Conservation (phyloP, 805 yeast species). For the Saturnispora sekii region DNA sequence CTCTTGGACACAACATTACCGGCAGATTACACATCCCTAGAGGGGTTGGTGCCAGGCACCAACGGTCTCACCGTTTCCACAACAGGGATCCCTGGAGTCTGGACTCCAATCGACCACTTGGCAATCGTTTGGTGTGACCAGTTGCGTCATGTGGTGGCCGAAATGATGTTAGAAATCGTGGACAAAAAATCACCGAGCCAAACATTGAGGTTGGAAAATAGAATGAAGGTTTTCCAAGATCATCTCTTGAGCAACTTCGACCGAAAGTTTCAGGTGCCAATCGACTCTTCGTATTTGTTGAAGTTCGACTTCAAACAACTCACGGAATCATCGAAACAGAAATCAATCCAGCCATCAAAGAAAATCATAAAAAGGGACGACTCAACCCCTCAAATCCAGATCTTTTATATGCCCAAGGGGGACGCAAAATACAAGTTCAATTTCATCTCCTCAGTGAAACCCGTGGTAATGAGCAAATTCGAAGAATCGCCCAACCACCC, state of each 20-base stretch:
- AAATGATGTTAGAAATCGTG: conserved; percentile 47
- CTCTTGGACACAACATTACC: conserved; percentile 68
- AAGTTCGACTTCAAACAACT: conserved; percentile 27
- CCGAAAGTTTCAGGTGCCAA: background rate
- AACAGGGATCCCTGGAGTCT: conserved; percentile 79
- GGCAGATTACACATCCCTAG: conserved; percentile 77
- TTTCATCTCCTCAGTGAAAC: conserved; percentile 24
- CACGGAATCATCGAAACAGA: conserved; percentile 23
- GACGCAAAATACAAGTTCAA: conserved; percentile 22
- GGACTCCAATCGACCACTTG: conserved; percentile 91
- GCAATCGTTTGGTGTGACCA: conserved; percentile 98
- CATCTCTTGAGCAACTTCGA: conserved; percentile 50
- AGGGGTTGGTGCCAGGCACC: conserved; percentile 57
- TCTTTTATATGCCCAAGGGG: conserved; percentile 27
- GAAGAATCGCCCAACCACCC: conserved; percentile 21
- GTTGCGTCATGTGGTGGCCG: conserved; percentile 53
- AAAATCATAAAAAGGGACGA: conserved; percentile 13
- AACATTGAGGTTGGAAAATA: conserved; percentile 40
- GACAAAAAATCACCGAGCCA: conserved; percentile 38
- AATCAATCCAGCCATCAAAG: conserved; percentile 22
- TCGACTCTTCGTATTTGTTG: conserved; percentile 18
- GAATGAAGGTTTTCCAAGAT: conserved; percentile 51
- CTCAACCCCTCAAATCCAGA: conserved; percentile 25
- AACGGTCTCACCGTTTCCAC: conserved; percentile 81
- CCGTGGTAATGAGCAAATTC: conserved; percentile 9